A percentile compares a stretch with the other conserved stretches of the same genome.
These are phyloP conservation scores for Talaromyces sp. DNA, from an alignment of 2,329 filamentous ascomycete genomes.

Conservation along the genomic window DNA sequence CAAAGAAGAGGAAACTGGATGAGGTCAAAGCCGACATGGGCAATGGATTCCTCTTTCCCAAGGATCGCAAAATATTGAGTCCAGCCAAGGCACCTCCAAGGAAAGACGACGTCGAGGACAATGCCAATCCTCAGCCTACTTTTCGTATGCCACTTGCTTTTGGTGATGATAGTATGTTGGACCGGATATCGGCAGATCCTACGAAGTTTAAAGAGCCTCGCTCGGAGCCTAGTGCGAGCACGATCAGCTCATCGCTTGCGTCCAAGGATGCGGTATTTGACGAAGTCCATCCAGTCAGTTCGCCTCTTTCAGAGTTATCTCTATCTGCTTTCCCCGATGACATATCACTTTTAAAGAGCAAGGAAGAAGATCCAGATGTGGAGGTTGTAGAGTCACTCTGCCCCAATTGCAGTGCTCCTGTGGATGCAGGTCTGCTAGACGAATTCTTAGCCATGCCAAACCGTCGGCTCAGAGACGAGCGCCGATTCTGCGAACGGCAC, in stretches of 20 bases:
- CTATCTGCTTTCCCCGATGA: neutral
- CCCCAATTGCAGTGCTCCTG: constrained; percentile 60
- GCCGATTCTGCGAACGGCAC: constrained; percentile 60
- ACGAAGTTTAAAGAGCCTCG: constrained; percentile 20
- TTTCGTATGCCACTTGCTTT: constrained; percentile 7
- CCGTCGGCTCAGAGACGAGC: constrained; percentile 31
- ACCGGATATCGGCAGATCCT: neutral
- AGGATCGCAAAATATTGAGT: neutral
- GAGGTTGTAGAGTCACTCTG: constrained; percentile 42
- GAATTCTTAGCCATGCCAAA: constrained; percentile 40
- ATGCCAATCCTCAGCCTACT: neutral
- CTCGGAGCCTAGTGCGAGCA: constrained; percentile 17
- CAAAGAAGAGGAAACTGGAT: neutral
- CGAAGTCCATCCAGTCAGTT: constrained; percentile 25
- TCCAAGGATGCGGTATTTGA: constrained; percentile 18
- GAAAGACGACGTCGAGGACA: neutral
- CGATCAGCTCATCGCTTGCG: constrained; percentile 24
- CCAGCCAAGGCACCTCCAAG: neutral
- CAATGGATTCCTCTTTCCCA: neutral
- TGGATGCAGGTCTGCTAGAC: constrained; percentile 53
- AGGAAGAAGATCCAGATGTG: neutral
- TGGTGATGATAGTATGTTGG: neutral
- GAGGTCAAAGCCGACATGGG: neutral
- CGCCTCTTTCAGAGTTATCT: constrained; percentile 9
- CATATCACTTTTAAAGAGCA: neutral